Conservation (phyloP, 306 rosid species). For the Cicer pinnatifidum region DNA sequence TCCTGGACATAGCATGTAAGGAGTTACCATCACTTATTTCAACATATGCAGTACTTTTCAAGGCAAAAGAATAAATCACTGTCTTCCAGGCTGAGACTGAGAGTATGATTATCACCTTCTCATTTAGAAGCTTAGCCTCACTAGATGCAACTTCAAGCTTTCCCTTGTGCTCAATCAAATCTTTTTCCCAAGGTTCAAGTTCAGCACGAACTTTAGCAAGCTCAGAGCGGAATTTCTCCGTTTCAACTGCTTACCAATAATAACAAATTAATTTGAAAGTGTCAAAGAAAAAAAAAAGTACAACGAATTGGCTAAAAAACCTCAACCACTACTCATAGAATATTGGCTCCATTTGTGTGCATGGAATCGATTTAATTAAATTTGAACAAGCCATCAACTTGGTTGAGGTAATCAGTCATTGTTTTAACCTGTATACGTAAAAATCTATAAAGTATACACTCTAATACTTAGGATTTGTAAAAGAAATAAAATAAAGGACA, state of each 20-base stretch:
- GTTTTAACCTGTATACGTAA: too few species aligned
- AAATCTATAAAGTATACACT: too few species aligned
- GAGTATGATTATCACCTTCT: conserved; percentile 64
- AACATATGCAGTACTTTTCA: background rate
- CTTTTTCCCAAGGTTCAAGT: conserved; percentile 95
- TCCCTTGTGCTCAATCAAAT: conserved; percentile 89
- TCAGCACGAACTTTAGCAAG: conserved; percentile 84
- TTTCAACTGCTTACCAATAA: conserved; percentile 71
- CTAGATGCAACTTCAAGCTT: conserved; percentile 81
- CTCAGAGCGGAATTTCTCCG: conserved; percentile 76
- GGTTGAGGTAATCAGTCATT: too few species aligned
- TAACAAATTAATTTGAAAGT: conserved; percentile 28
- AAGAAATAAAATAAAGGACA: too few species aligned
- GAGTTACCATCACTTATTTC: background rate
- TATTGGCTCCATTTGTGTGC: conserved; percentile 23
- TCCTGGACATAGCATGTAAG: background rate
- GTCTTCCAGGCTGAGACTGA: conserved; percentile 28
- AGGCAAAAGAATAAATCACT: background rate
- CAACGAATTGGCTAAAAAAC: conserved; percentile 1
- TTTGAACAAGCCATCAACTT: background rate
- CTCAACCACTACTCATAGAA: background rate
- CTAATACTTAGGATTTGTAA: too few species aligned
- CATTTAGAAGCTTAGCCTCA: conserved; percentile 75
- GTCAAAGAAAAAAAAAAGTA: background rate
- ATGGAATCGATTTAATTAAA: conserved; percentile 25